These are phyloP conservation scores for Benincasa hispida DNA, from an alignment of 306 rosid species.

Conservation along the genomic window DNA sequence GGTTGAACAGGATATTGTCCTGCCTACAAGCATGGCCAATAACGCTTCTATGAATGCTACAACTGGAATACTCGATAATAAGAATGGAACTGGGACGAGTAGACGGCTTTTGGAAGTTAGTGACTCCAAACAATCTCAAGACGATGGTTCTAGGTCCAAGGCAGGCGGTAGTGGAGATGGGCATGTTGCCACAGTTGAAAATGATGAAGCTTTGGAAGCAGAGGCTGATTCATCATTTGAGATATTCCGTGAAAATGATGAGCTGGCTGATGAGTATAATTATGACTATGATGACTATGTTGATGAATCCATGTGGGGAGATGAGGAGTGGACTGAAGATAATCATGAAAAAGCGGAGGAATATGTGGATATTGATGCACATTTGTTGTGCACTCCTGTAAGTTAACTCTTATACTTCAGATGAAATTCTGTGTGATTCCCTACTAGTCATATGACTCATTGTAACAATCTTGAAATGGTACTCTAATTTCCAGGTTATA, in stretches of 20 bases:
- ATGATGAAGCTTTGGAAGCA: slow-evolving; percentile 62
- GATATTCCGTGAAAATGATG: slow-evolving; percentile 66
- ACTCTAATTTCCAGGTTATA: slow-evolving; percentile 54
- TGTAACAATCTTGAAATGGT: background rate
- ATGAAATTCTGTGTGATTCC: background rate
- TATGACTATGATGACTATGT: slow-evolving; percentile 90
- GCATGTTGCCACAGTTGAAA: slow-evolving; percentile 64
- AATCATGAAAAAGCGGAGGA: slow-evolving; percentile 74
- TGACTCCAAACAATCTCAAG: slow-evolving; percentile 36
- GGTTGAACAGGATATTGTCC: slow-evolving; percentile 35
- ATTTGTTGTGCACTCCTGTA: slow-evolving; percentile 88
- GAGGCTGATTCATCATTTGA: slow-evolving; percentile 89
- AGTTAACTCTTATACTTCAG: slow-evolving; percentile 16
- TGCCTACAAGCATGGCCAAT: slow-evolving; percentile 28
- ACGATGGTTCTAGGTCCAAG: slow-evolving; percentile 39
- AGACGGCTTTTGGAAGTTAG: slow-evolving; percentile 77
- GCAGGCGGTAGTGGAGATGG: slow-evolving; percentile 25
- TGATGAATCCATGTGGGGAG: slow-evolving; percentile 93
- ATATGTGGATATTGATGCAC: slow-evolving; percentile 69
- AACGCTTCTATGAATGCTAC: slow-evolving; percentile 36
- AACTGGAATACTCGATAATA: slow-evolving; percentile 22
- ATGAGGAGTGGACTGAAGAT: slow-evolving; percentile 76
- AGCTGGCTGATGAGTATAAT: slow-evolving; percentile 73
- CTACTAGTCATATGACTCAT: background rate
- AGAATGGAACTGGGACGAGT: slow-evolving; percentile 35